Evolutionary conservation across 371 early-diverging fungal genomes (phyloP), one percentile per base, ranked within the genome.

Genomic region (Rhizopus sp.): DNA sequence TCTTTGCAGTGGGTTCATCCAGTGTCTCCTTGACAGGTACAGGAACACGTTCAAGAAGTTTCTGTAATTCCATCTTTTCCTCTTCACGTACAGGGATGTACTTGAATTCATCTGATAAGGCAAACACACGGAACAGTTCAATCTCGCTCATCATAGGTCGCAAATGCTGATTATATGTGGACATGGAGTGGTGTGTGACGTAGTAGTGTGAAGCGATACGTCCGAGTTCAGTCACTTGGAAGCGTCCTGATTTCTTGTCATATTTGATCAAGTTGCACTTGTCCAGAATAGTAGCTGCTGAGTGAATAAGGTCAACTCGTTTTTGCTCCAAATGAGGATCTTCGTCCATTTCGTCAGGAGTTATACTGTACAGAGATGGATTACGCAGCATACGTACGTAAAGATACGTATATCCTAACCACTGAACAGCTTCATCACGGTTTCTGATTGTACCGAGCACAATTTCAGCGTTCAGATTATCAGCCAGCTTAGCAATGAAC

Each of bases 351-450:
- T 92, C 92, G 29, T 90, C 90, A 16, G 63, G 66, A 0, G 81
- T 69, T 4, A 96, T 79, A 10, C 89, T 89, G 70, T 99, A 97
- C 32, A 96, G 68, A 0, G 84, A 50, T 10, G 93, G 93, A 62
- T 94, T 91, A 16, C 92, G 83, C 55, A 92, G 75, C 98, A 99
- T 98, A 56, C 99, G 88, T 13, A 99, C 92, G 70, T 94, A 96
- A 53, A 98, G 77, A 73, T 99, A 99, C 5, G 99, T 96, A 72
- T 94, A 94, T 30, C 94, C 95, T 23, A 99, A 77, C 99, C 99
- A 99, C 58, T 92, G 84, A 0, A 95, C 92, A 0, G 97, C 99
- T 38, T 98, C 99, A 46, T 93, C 89, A 9, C 96, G 86, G 71
- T 84, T 91, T 51, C 91, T 87, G 57, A 99, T 88, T 0, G 90